Evolutionary conservation across 108 stramenopile species (phyloP), one percentile per base, ranked within the genome.

Genomic region (Cafeteria roenbergensis): DNA sequence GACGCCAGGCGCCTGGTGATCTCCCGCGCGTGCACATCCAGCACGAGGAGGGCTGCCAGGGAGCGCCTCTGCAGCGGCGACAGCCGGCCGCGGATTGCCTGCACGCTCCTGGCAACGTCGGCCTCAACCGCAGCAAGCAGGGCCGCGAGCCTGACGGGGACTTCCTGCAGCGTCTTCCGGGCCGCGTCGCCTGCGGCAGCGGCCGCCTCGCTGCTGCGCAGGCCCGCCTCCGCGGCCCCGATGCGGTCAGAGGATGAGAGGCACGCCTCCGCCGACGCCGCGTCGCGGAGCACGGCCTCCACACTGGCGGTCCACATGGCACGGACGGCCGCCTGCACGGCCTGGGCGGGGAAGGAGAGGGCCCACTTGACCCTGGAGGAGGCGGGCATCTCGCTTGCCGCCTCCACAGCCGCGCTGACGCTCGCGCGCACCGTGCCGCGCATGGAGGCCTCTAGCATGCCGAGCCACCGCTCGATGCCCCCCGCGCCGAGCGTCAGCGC

Each of bases 391-490:
- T 62, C 54, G 34, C 71, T 71, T 63, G 82, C 82, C 28, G 80
- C 80, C 27, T 66, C 51, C 21, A 84, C 66, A 31, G 81, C 64
- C 17, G 61, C 37, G 12, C 73, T 78, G 28, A 75, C 73, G 48
- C 75, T 76, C 25, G 76, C 72, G 3, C 77, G 66, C 38, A 84
- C 66, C 26, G 75, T 72, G 27, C 78, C 73, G 74, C 83, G 77
- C 76, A 82, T 81, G 55, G 73, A 75, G 52, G 54, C 55, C 69
- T 84, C 78, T 1, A 84, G 63, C 61, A 80, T 73, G 37, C 76
- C 32, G 34, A 84, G 80, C 83, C 83, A 84, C 33, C 65, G 71
- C 52, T 84, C 83, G 32, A 84, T 81, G 31, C 73, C 77, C 38
- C 81, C 81, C 72, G 78, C 78, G 71, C 79, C 80, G 50, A n/a